Evolutionary conservation across 2,329 filamentous ascomycete species (phyloP).

Genomic region (Talaromyces sp.): DNA sequence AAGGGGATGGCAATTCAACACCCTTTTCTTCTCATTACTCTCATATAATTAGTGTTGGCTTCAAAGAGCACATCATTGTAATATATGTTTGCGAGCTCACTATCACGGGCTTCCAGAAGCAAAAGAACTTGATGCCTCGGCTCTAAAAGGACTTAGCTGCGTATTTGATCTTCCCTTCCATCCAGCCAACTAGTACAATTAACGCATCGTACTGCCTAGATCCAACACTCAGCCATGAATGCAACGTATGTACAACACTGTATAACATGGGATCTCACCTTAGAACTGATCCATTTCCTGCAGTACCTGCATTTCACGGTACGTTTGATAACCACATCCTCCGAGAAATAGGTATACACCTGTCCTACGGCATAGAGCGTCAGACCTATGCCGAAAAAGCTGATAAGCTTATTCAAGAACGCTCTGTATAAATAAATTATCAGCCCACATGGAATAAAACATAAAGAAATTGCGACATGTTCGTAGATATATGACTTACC

Average conservation of each 20-base stretch:
- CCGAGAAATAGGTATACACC: slow-evolving; percentile 60
- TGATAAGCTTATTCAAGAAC: slow-evolving; percentile 51
- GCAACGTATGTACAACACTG: background rate
- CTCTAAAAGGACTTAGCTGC: background rate
- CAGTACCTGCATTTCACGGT: slow-evolving; percentile 63
- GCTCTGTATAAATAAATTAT: background rate
- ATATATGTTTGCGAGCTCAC: too few species aligned
- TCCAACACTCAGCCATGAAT: background rate
- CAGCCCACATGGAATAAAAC: background rate
- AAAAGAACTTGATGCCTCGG: background rate
- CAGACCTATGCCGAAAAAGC: slow-evolving; percentile 65
- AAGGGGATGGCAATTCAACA: background rate
- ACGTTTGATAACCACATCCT: slow-evolving; percentile 69
- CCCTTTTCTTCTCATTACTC: background rate
- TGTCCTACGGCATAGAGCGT: slow-evolving; percentile 64
- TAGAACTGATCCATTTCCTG: slow-evolving; percentile 55
- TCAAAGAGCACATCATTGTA: background rate
- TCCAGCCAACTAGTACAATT: slow-evolving; percentile 61
- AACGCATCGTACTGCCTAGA: slow-evolving; percentile 50
- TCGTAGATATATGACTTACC: background rate
- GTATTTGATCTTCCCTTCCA: slow-evolving; percentile 49
- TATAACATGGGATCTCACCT: slow-evolving; percentile 46
- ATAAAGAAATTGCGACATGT: background rate
- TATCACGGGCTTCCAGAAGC: background rate
- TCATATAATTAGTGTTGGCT: background rate